Conservation (phyloP, 139 green algal species). For the Penium margaritaceum region DNA sequence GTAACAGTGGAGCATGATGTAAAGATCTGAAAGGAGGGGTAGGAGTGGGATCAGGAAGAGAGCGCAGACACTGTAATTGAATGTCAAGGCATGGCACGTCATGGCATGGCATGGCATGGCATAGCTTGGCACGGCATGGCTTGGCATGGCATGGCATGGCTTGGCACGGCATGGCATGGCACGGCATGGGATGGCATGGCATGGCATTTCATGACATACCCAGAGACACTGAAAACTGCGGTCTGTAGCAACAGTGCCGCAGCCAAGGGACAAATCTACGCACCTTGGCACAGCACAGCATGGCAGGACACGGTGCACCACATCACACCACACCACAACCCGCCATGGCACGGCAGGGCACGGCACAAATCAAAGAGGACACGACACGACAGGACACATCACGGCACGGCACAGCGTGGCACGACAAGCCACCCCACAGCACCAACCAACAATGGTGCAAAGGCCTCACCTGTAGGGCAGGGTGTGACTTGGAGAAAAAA, state of each 20-base stretch:
- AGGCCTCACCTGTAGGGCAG: conserved; percentile 17
- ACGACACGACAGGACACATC: neutral
- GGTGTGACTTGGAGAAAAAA: neutral
- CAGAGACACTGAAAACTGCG: too few relatives aligned
- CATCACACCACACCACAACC: too few relatives aligned
- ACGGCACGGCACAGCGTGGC: neutral
- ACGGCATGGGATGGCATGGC: neutral
- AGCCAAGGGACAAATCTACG: too few relatives aligned
- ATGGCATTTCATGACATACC: neutral
- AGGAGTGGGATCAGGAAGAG: neutral
- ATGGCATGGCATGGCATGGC: too few relatives aligned
- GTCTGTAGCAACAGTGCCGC: too few relatives aligned
- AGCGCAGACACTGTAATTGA: neutral
- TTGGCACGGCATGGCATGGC: neutral
- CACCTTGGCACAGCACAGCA: too few relatives aligned
- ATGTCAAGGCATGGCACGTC: neutral
- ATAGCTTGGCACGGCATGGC: too few relatives aligned
- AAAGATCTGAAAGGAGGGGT: neutral
- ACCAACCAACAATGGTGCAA: neutral
- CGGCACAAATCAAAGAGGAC: neutral
- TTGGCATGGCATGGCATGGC: neutral
- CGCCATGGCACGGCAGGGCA: neutral
- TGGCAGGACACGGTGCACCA: too few relatives aligned
- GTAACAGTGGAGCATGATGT: neutral
- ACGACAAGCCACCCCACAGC: too few relatives aligned